Evolutionary conservation across 345 rosid species (phyloP).

Genomic region (Eucalyptus sp.): DNA sequence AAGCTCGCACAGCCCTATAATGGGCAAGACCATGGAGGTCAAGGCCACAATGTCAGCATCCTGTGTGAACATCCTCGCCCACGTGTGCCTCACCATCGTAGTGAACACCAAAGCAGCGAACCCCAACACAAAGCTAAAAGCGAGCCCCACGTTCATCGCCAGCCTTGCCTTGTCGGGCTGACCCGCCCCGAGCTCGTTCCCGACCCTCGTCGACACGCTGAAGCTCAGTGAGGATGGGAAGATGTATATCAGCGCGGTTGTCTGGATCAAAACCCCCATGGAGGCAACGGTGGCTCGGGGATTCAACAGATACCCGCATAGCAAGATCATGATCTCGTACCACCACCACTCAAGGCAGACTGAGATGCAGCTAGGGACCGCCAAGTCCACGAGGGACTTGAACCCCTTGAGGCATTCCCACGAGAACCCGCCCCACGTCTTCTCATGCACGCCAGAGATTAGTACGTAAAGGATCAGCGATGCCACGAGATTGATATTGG

Average conservation of each 20-base stretch:
- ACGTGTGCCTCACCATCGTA: slow-evolving; percentile 34
- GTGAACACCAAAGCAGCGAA: slow-evolving; percentile 40
- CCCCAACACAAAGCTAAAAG: slow-evolving; percentile 46
- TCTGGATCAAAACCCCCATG: slow-evolving; percentile 86
- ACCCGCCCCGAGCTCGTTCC: slow-evolving; percentile 68
- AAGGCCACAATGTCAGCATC: slow-evolving; percentile 50
- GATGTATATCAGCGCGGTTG: slow-evolving; percentile 72
- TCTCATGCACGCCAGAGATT: slow-evolving; percentile 41
- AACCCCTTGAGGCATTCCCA: slow-evolving; percentile 48
- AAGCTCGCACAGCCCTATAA: slow-evolving; percentile 76
- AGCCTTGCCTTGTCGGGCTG: slow-evolving; percentile 45
- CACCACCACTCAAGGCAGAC: slow-evolving; percentile 99
- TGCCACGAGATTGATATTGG: slow-evolving; percentile 49
- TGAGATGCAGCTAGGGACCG: slow-evolving; percentile 81
- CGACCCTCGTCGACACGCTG: slow-evolving; percentile 73
- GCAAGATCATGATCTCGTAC: slow-evolving; percentile 85
- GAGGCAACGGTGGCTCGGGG: slow-evolving; percentile 82
- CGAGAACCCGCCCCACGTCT: slow-evolving; percentile 59
- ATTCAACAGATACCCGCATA: slow-evolving; percentile 56
- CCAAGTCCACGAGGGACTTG: slow-evolving; percentile 35
- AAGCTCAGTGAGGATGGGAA: slow-evolving; percentile 79
- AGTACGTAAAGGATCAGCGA: slow-evolving; percentile 41
- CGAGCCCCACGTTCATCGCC: slow-evolving; percentile 46
- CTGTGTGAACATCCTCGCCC: slow-evolving; percentile 68
- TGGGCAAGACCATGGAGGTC: slow-evolving; percentile 63